Evolutionary conservation across 1,284 basidiomycete genomes (phyloP).

Genomic region (Naganishia sp.): DNA sequence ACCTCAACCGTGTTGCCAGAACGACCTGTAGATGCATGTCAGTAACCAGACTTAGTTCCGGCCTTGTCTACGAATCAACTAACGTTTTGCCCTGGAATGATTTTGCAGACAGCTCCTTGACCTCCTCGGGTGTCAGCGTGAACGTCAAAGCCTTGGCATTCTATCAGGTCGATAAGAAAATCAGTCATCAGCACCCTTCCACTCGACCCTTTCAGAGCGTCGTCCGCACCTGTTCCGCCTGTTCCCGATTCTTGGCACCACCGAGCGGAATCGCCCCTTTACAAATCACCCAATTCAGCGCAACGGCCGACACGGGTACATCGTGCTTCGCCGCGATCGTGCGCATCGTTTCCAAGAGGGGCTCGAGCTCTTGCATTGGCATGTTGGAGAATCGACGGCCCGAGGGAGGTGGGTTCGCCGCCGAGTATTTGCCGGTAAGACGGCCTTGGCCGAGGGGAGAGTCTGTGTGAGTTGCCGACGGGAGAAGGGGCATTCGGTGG

Average conservation of each 20-base stretch:
- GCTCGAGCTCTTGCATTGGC: constrained; percentile 46
- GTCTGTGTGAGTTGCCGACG: constrained; percentile 35
- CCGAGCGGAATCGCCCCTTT: constrained; percentile 54
- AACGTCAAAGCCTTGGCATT: constrained; percentile 43
- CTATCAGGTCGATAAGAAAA: constrained; percentile 9
- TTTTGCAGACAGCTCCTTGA: constrained; percentile 33
- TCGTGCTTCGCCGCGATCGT: constrained; percentile 43
- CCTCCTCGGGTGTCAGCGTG: constrained; percentile 37
- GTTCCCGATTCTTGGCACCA: constrained; percentile 48
- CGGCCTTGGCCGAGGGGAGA: constrained; percentile 50
- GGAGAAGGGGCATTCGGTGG: too few relatives aligned
- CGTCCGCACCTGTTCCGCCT: constrained; percentile 44
- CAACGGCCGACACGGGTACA: constrained; percentile 47
- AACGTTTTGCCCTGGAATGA: constrained; percentile 41
- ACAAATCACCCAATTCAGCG: constrained; percentile 51
- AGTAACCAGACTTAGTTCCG: neutral
- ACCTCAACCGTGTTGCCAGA: constrained; percentile 40
- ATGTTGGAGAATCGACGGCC: constrained; percentile 35
- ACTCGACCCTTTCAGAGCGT: neutral
- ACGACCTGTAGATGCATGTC: constrained; percentile 20
- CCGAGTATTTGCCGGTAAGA: constrained; percentile 50
- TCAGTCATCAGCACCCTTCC: neutral
- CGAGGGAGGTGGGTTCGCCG: constrained; percentile 44
- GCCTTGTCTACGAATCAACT: constrained; percentile 15
- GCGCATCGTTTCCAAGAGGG: constrained; percentile 44